Evolutionary conservation across 1,139 yeast genomes (phyloP), one percentile per base, ranked within the genome.

Genomic region (Hanseniaspora sp.): DNA sequence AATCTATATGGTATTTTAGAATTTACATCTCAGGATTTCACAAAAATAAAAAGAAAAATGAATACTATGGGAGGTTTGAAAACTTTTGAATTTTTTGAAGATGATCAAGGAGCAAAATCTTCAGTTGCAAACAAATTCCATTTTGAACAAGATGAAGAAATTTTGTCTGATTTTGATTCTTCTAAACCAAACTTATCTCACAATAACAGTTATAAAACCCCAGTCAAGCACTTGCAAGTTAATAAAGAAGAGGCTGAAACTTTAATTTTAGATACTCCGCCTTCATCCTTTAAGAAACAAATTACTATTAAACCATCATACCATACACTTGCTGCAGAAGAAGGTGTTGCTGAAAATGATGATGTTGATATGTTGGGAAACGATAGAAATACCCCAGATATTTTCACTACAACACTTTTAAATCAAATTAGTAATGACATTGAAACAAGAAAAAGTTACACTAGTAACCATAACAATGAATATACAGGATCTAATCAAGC

Each of bases 21-120:
- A 29, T 86, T 87, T 62, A 67, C 79, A 1, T 82, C 79, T 15
- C 83, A 78, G 13, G 95, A 87, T 58, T 73, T 92, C 34, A 72
- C 76, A 52, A 72, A 73, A 40, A 85, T 95, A 15, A 86, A 84
- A 64, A 72, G 81, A 56, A 58, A 57, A 11, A 61, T 68, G 45
- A 71, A 79, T 15, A 78, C 78, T 17, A 72, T 83, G 55, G 53
- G 53, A 28, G 49, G 52, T 8, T 12, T 53, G 11, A 87, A 87
- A 8, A 82, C 82, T 60, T 83, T 83, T 62, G 76, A 73, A 43
- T 67, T 71, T 3, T 57, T 67, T 37, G 57, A 56, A 11, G 43
- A 54, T 13, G 43, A 54, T 56, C 35, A 55, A 59, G 53, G 37
- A 7, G 48, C 43, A 12, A 49, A 44, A 31, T 49, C 53, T 9